phyloP scores from a whole-genome alignment of 2,329 filamentous ascomycete species.

The Coleophoma crateriformis region DNA sequence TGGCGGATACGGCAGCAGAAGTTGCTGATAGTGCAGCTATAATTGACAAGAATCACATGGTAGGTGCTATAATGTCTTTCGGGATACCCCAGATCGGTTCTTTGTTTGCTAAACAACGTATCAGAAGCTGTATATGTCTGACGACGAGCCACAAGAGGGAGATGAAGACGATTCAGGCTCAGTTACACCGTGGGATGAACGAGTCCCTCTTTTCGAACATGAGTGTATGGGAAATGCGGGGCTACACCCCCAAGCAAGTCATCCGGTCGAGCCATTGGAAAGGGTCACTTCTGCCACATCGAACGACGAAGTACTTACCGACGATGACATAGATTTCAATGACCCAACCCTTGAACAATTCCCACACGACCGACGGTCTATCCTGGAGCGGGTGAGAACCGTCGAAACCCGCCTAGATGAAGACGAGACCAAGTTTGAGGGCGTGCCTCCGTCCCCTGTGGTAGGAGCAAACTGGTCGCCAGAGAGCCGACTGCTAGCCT shows the following conservation, averaged over 20 bases:
- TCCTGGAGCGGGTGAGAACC: constrained; percentile 16
- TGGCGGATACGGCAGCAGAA: constrained; percentile 37
- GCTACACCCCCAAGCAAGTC: constrained; percentile 7
- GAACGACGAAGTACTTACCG: constrained; percentile 5
- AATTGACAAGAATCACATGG: constrained; percentile 24
- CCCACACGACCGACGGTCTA: constrained; percentile 18
- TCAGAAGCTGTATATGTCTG: not conserved
- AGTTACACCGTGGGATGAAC: constrained; percentile 19
- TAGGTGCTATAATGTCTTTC: constrained; percentile 2
- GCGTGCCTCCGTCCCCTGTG: constrained; percentile 13
- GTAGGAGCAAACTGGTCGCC: constrained; percentile 6
- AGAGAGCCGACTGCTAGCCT: constrained; percentile 1
- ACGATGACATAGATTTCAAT: constrained; percentile 16
- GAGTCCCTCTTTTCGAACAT: constrained; percentile 23
- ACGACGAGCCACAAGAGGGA: constrained; percentile 1
- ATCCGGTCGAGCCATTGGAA: not conserved
- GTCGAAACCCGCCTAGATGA: constrained; percentile 17
- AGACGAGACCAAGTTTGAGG: constrained; percentile 13
- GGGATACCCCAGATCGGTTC: not conserved
- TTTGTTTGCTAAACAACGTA: not conserved
- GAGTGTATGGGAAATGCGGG: constrained; percentile 14
- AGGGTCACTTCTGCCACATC: not conserved
- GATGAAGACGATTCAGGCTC: constrained; percentile 3
- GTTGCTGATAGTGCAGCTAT: constrained; percentile 35
- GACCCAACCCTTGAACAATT: constrained; percentile 23